Evolutionary conservation across 495 filamentous ascomycete species (phyloP).

Genomic region (Xylaria scruposa): DNA sequence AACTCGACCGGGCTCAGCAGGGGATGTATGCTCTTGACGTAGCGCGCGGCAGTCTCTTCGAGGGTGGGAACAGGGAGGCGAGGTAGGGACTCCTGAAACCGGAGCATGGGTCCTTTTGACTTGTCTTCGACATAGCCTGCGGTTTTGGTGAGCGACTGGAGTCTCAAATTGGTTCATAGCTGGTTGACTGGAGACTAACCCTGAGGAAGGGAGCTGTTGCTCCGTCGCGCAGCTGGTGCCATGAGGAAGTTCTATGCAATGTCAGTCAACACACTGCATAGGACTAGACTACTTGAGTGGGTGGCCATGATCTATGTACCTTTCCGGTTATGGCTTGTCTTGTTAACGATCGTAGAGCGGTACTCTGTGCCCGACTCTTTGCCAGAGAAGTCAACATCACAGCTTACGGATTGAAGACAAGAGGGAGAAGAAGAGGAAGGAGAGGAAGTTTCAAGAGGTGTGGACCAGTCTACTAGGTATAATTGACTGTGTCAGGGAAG

Average conservation of each 20-base stretch:
- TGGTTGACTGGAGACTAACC: slow-evolving; percentile 45
- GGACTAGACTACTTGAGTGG: background rate
- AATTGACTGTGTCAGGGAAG: slow-evolving; percentile 21
- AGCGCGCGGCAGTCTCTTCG: slow-evolving; percentile 89
- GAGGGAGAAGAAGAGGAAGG: slow-evolving; percentile 30
- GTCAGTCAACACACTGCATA: background rate
- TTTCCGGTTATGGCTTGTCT: slow-evolving; percentile 36
- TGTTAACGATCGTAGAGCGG: slow-evolving; percentile 47
- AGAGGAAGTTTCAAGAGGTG: slow-evolving; percentile 26
- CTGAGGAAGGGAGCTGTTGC: slow-evolving; percentile 66
- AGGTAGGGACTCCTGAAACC: slow-evolving; percentile 95
- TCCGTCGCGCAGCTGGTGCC: slow-evolving; percentile 59
- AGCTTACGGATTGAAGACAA: slow-evolving; percentile 27
- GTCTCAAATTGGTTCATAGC: slow-evolving; percentile 27
- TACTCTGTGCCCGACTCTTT: slow-evolving; percentile 50
- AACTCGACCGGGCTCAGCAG: slow-evolving; percentile 76
- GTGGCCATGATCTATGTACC: slow-evolving; percentile 31
- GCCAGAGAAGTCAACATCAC: slow-evolving; percentile 55
- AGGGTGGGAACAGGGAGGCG: slow-evolving; percentile 89
- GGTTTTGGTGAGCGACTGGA: slow-evolving; percentile 24
- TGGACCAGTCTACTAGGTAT: slow-evolving; percentile 11
- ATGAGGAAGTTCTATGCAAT: slow-evolving; percentile 53
- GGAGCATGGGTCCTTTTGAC: slow-evolving; percentile 90
- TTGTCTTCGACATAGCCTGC: slow-evolving; percentile 90
- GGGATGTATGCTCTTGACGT: slow-evolving; percentile 90